Evolutionary conservation across 2,329 filamentous ascomycete species (phyloP).

Genomic region (Trichocomaceae sp.): DNA sequence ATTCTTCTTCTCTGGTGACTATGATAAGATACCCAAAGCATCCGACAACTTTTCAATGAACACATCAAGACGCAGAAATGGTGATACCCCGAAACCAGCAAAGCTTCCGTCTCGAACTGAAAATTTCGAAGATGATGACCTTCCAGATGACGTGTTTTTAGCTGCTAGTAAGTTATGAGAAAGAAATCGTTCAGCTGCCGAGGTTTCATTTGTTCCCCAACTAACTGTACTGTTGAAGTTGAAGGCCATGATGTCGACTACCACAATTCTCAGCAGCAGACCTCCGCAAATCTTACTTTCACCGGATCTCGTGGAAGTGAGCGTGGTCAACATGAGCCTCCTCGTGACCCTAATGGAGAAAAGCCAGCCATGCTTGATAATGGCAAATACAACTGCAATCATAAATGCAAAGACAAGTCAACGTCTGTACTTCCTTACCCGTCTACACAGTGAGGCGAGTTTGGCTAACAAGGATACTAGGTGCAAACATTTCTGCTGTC

Average conservation of each 20-base stretch:
- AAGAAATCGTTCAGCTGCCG: not conserved
- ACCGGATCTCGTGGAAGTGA: not conserved
- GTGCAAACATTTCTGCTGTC: conserved; percentile 69
- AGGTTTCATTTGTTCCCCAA: not conserved
- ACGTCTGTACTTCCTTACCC: conserved; percentile 22
- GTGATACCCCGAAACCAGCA: conserved; percentile 16
- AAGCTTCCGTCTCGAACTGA: conserved; percentile 30
- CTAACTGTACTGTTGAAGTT: not conserved
- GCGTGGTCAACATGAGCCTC: not conserved
- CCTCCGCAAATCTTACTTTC: not conserved
- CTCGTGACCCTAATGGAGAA: conserved; percentile 12
- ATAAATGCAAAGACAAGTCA: conserved; percentile 58
- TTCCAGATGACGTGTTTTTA: conserved; percentile 50
- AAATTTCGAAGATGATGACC: conserved; percentile 47
- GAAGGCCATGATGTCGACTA: not conserved
- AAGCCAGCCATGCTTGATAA: conserved; percentile 55
- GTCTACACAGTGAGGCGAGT: conserved; percentile 11
- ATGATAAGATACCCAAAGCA: conserved; percentile 14
- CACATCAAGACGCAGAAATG: conserved; percentile 16
- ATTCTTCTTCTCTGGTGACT: conserved; percentile 36
- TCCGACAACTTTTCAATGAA: conserved; percentile 15
- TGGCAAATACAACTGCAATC: conserved; percentile 68
- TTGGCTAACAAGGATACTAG: conserved; percentile 28
- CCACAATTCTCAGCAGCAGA: not conserved
- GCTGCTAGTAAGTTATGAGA: conserved; percentile 35